phyloP scores from a whole-genome alignment of 441 rosid genomes.

The Adansonia gregorii region DNA sequence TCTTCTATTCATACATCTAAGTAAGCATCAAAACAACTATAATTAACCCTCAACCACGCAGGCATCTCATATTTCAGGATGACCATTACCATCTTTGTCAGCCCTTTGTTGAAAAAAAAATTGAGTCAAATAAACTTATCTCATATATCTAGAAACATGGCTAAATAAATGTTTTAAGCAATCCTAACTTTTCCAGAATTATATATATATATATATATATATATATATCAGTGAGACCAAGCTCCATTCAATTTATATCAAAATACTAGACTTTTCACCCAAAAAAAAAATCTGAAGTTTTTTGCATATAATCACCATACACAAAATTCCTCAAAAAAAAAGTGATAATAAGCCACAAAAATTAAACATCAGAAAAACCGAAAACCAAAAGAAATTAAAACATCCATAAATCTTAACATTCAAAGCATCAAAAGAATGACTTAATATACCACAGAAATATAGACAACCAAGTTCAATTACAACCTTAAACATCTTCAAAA shows the following conservation, averaged over 20 bases:
- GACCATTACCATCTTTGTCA: neutral
- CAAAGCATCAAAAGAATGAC: slow-evolving; percentile 2
- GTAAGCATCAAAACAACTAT: neutral
- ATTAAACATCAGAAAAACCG: neutral
- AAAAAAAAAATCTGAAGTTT: neutral
- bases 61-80: slow-evolving; percentile 6
- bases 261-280: neutral
- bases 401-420: slow-evolving; percentile 8
- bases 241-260: neutral
- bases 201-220: too few relatives aligned
- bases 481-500: slow-evolving; percentile 22
- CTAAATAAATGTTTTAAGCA: neutral
- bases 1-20: neutral
- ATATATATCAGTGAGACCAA: neutral
- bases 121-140: neutral
- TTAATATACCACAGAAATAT: neutral
- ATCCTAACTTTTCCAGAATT: neutral
- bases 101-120: neutral
- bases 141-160: neutral
- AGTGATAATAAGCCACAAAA: neutral
- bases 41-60: neutral
- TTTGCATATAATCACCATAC: neutral
- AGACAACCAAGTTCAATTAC: slow-evolving; percentile 31
- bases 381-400: neutral
- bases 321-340: slow-evolving; percentile 4